Conservation (phyloP, 306 rosid species). For the Carpinus viminea region DNA sequence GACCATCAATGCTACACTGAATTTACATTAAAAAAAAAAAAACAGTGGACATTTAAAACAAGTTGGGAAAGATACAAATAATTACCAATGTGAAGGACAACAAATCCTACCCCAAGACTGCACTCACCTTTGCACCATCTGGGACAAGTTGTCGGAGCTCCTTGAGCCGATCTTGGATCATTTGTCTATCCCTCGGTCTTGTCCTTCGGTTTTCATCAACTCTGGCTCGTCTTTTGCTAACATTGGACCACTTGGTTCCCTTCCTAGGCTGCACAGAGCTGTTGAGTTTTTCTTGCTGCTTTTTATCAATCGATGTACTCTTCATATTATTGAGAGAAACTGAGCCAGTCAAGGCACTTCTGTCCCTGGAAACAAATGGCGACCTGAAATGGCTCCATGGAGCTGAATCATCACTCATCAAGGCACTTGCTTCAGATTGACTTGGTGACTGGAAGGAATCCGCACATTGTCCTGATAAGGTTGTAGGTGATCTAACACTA, state of each 20-base stretch:
- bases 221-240: conserved; percentile 41
- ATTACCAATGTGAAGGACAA: not conserved
- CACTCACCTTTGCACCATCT: conserved; percentile 71
- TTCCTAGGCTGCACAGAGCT: conserved; percentile 25
- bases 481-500: conserved; percentile 29
- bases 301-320: conserved; percentile 37
- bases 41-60: not conserved
- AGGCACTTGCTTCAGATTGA: conserved; percentile 41
- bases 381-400: conserved; percentile 32
- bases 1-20: conserved; percentile 95
- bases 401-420: conserved; percentile 24
- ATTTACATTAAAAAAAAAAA: conserved; percentile 9
- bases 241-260: conserved; percentile 41
- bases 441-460: conserved; percentile 37
- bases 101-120: not conserved
- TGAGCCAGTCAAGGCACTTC: conserved; percentile 28
- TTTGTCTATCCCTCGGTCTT: conserved; percentile 88
- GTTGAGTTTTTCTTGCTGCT: conserved; percentile 25
- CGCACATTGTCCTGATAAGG: conserved; percentile 28
- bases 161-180: conserved; percentile 89
- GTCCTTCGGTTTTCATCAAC: conserved; percentile 43
- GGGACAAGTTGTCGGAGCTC: conserved; percentile 92
- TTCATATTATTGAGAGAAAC: conserved; percentile 44
- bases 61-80: conserved; percentile 2
- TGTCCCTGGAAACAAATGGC: conserved; percentile 20